Percentiles rank a stretch among this genome's conserved stretches.
Evolutionary conservation across 2,329 filamentous ascomycete genomes (phyloP).

Genomic region (Talaromyces sp.): DNA sequence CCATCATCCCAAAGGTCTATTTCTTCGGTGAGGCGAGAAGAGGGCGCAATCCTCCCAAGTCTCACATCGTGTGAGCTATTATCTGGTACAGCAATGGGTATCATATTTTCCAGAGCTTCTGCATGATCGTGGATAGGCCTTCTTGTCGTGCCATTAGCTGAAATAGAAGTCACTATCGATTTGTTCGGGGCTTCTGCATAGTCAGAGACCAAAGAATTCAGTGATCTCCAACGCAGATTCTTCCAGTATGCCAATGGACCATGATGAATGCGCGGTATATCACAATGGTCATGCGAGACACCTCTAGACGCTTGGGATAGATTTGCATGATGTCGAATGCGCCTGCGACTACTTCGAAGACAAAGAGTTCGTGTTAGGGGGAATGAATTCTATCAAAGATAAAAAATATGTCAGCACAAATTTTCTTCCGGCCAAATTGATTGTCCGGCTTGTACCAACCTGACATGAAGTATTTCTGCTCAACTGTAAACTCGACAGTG

Average conservation of each 20-base stretch:
- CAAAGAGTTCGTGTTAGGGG: neutral
- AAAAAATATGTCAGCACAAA: neutral
- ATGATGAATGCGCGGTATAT: neutral
- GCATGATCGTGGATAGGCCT: neutral
- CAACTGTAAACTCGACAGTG: slow-evolving; percentile 33
- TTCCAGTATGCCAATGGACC: neutral
- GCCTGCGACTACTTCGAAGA: neutral
- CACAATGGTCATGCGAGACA: neutral
- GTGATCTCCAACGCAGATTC: neutral
- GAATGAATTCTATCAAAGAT: neutral
- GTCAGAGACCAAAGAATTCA: neutral
- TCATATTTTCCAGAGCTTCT: neutral
- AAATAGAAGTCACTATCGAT: neutral
- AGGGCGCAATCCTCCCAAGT: neutral
- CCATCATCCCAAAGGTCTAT: neutral
- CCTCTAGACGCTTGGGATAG: neutral
- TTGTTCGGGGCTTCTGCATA: neutral
- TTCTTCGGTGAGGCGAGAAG: neutral
- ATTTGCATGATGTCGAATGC: neutral
- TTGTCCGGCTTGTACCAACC: slow-evolving; percentile 20
- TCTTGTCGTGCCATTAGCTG: neutral
- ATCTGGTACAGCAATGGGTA: neutral
- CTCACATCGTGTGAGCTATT: neutral
- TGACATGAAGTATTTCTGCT: slow-evolving; percentile 19
- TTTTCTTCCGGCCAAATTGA: neutral